phyloP scores from a whole-genome alignment of 441 rosid genomes.

The Adansonia madagascariensis region DNA sequence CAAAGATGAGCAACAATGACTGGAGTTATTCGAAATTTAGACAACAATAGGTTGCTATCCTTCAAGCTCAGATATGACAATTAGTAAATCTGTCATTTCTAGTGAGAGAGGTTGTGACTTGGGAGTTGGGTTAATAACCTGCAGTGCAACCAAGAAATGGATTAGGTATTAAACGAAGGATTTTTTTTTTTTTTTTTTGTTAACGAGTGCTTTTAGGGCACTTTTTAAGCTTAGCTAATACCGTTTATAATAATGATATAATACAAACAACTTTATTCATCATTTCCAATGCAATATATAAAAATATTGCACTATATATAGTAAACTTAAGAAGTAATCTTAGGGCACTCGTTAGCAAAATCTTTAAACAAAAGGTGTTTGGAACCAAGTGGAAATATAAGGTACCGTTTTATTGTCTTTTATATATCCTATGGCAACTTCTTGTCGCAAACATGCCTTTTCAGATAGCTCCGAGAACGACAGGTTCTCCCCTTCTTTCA shows the following conservation, averaged over 20 bases:
- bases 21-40: constrained; percentile 14
- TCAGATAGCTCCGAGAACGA: constrained; percentile 84
- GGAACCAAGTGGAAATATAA: not conserved
- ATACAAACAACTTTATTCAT: too few species aligned
- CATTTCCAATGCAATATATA: too few species aligned
- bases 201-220: too few species aligned
- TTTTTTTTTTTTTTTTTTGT: too few species aligned
- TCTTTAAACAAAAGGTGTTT: not conserved
- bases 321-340: too few species aligned
- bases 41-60: constrained; percentile 62
- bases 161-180: constrained; percentile 14
- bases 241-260: too few species aligned
- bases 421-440: constrained; percentile 89
- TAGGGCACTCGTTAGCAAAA: too few species aligned
- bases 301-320: too few species aligned
- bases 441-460: constrained; percentile 75
- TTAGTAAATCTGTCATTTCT: constrained; percentile 59
- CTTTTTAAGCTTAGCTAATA: too few species aligned
- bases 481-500: constrained; percentile 82
- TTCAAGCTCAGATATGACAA: constrained; percentile 95
- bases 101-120: constrained; percentile 72
- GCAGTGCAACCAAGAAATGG: constrained; percentile 19
- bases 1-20: not conserved
- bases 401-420: constrained; percentile 71
- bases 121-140: constrained; percentile 83